Evolutionary conservation across 2,329 filamentous ascomycete species (phyloP).

Genomic region (Fusarium hainanense): DNA sequence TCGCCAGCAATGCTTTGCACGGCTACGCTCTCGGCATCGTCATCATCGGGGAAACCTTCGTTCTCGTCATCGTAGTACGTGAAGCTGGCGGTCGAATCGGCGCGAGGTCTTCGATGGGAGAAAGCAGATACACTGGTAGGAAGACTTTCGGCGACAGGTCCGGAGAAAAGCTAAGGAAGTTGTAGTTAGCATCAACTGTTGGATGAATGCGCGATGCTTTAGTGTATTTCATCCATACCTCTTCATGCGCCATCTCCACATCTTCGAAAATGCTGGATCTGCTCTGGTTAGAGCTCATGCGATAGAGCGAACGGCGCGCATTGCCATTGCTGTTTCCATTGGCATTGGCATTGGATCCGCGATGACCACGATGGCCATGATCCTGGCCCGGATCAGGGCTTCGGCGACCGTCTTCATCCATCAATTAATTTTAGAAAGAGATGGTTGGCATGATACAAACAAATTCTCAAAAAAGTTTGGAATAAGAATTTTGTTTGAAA

Average conservation of each 20-base stretch:
- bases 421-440: constrained; percentile 29
- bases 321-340: constrained; percentile 40
- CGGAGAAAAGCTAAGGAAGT: constrained; percentile 77
- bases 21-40: constrained; percentile 48
- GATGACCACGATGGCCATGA: constrained; percentile 27
- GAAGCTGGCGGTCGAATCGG: constrained; percentile 89
- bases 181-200: background rate
- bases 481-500: constrained; percentile 26
- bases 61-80: constrained; percentile 82
- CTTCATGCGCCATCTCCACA: constrained; percentile 98
- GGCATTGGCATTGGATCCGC: constrained; percentile 34
- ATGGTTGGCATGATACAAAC: constrained; percentile 35
- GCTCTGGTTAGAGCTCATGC: constrained; percentile 76
- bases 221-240: constrained; percentile 64
- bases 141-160: constrained; percentile 94
- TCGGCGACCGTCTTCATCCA: constrained; percentile 46
- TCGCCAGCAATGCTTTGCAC: constrained; percentile 39
- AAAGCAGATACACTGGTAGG: constrained; percentile 95
- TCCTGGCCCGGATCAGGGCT: constrained; percentile 34
- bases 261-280: constrained; percentile 87
- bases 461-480: constrained; percentile 1
- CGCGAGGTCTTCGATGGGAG: constrained; percentile 80
- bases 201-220: background rate
- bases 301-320: constrained; percentile 61
- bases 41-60: constrained; percentile 52